Conservation (phyloP, 2,329 filamentous ascomycete genomes). For the Fusarium hostae region DNA sequence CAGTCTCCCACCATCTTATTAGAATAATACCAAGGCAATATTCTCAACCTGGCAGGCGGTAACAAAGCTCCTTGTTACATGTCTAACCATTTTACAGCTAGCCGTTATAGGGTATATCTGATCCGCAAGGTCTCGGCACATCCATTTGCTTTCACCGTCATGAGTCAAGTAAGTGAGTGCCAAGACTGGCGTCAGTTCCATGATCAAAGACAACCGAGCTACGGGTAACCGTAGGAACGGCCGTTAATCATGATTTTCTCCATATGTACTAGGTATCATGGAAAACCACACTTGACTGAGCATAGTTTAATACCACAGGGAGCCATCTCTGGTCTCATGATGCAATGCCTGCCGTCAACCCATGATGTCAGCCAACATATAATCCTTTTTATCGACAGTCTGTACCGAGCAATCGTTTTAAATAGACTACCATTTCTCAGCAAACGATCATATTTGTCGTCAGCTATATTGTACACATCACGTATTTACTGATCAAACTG, state of each 20-base stretch:
- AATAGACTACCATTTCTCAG: neutral
- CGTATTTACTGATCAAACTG: neutral
- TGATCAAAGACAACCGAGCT: neutral
- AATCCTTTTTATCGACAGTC: neutral
- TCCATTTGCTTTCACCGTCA: constrained; percentile 1
- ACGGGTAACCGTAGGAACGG: constrained; percentile 12
- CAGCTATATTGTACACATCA: neutral
- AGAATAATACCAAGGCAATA: neutral
- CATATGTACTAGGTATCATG: neutral
- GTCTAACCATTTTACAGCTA: constrained; percentile 5
- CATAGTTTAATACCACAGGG: neutral
- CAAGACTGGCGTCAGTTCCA: neutral
- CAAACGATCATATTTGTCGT: neutral
- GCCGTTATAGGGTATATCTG: neutral
- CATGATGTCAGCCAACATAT: constrained; percentile 31
- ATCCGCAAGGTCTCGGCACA: constrained; percentile 8
- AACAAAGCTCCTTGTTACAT: neutral
- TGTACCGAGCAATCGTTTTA: neutral
- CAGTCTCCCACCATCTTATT: neutral
- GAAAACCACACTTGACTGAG: neutral
- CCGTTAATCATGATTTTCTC: neutral
- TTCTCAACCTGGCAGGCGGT: constrained; percentile 6
- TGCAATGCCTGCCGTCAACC: constrained; percentile 24
- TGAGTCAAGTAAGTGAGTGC: neutral
- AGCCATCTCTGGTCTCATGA: constrained; percentile 29